Percentiles rank a stretch among this genome's conserved stretches.
Evolutionary conservation across 106 monocot species (phyloP).

Genomic region (Phalaenopsis equestris): DNA sequence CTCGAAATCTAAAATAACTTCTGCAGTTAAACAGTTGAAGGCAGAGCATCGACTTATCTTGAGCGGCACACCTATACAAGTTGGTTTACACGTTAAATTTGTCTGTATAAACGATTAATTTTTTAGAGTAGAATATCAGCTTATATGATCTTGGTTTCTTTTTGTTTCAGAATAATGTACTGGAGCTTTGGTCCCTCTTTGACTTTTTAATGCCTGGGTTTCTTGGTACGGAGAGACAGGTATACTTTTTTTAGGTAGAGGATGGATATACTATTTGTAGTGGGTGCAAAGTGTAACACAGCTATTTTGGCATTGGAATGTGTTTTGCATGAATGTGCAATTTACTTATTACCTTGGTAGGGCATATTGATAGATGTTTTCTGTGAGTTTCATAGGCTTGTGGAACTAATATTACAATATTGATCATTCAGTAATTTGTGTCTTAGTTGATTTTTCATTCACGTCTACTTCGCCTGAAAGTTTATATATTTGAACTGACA

Average conservation of each 20-base stretch:
- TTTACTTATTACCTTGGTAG: background rate
- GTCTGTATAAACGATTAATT: background rate
- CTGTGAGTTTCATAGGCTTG: background rate
- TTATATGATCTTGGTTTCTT: conserved; percentile 5
- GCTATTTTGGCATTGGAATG: background rate
- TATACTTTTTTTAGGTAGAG: conserved; percentile 11
- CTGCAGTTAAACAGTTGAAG: conserved; percentile 82
- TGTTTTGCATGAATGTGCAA: background rate
- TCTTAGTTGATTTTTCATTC: background rate
- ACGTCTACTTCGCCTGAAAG: background rate
- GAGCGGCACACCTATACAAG: conserved; percentile 98
- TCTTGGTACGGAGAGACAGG: conserved; percentile 96
- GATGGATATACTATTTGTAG: background rate
- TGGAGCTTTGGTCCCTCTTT: conserved; percentile 98
- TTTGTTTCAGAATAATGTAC: conserved; percentile 86
- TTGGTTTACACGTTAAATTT: conserved; percentile 10
- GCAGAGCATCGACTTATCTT: conserved; percentile 93
- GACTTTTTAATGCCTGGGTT: conserved; percentile 99
- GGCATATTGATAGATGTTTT: background rate
- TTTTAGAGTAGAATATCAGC: background rate
- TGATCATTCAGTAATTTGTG: background rate
- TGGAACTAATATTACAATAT: background rate
- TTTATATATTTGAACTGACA: background rate
- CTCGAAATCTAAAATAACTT: conserved; percentile 86
- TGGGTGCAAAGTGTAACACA: background rate